These are phyloP conservation scores for Pseudogymnoascus sp. DNA, from an alignment of 2,329 filamentous ascomycete species.

Conservation along the genomic window DNA sequence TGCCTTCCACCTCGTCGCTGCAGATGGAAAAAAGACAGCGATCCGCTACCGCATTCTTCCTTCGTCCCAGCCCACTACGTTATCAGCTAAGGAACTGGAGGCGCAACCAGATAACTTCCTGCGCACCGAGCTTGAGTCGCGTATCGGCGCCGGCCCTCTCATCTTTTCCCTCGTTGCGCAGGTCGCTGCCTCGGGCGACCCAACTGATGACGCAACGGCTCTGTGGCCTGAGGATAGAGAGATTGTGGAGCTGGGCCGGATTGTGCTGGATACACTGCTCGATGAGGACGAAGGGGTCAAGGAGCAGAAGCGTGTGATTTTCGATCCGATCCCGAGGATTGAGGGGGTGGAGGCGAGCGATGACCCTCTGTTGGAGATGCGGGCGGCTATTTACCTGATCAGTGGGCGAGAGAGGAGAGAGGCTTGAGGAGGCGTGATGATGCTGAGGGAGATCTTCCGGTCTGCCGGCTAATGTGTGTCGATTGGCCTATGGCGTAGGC, in stretches of 20 bases:
- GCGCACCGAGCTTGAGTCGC: conserved; percentile 38
- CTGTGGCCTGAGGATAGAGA: conserved; percentile 44
- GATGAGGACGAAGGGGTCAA: conserved; percentile 33
- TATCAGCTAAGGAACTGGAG: conserved; percentile 33
- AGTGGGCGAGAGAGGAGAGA: conserved; percentile 44
- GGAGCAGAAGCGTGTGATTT: conserved; percentile 45
- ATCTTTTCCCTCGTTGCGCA: conserved; percentile 42
- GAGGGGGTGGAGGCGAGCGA: conserved; percentile 42
- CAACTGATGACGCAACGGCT: conserved; percentile 39
- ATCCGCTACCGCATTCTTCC: conserved; percentile 44
- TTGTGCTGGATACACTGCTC: conserved; percentile 36
- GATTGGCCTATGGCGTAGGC: background rate
- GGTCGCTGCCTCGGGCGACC: conserved; percentile 40
- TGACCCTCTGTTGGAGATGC: conserved; percentile 47
- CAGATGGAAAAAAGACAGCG: conserved; percentile 35
- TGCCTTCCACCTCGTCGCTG: conserved; percentile 38
- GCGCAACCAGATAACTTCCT: conserved; percentile 37
- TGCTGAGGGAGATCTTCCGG: background rate
- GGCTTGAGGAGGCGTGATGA: conserved; percentile 27
- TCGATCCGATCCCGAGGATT: conserved; percentile 48
- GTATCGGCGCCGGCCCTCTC: conserved; percentile 32
- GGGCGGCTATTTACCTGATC: conserved; percentile 47
- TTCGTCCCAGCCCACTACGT: conserved; percentile 32
- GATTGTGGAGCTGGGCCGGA: conserved; percentile 41
- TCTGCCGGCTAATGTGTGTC: background rate